Conservation (phyloP, 1,284 basidiomycete genomes). For the Psilocybe mexicana region DNA sequence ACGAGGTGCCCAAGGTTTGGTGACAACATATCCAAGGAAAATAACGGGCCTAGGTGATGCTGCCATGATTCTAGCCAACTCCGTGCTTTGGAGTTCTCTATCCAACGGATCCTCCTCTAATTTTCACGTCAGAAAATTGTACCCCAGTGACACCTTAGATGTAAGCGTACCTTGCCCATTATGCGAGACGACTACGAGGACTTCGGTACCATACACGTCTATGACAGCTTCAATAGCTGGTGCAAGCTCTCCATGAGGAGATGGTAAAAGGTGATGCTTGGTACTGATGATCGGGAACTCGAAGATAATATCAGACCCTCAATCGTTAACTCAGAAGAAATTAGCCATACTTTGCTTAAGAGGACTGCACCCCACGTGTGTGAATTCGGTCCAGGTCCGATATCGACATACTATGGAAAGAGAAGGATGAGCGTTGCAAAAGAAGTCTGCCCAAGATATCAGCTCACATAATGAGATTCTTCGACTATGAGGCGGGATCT, state of each 20-base stretch:
- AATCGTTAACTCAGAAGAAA: neutral
- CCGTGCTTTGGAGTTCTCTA: constrained; percentile 84
- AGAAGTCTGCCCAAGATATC: neutral
- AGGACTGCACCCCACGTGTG: constrained; percentile 92
- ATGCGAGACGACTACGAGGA: constrained; percentile 86
- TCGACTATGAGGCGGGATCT: constrained; percentile 78
- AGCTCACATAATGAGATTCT: constrained; percentile 80
- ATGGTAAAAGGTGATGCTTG: constrained; percentile 88
- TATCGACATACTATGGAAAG: constrained; percentile 62
- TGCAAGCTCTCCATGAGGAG: constrained; percentile 87
- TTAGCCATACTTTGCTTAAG: constrained; percentile 66
- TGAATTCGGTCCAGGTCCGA: constrained; percentile 86
- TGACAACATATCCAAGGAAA: constrained; percentile 89
- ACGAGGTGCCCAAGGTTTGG: constrained; percentile 67
- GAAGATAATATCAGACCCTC: neutral
- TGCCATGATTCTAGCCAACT: constrained; percentile 81
- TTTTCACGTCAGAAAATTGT: neutral
- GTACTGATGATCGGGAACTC: constrained; percentile 91
- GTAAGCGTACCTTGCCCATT: constrained; percentile 79
- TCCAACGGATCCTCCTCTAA: constrained; percentile 87
- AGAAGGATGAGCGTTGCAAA: constrained; percentile 1
- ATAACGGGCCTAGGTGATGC: constrained; percentile 79
- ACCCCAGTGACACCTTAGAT: neutral
- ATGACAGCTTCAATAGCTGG: constrained; percentile 91
- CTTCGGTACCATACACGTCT: constrained; percentile 79